Conservation (phyloP, 768 basidiomycete species). For the Rhizopogon salebrosus region DNA sequence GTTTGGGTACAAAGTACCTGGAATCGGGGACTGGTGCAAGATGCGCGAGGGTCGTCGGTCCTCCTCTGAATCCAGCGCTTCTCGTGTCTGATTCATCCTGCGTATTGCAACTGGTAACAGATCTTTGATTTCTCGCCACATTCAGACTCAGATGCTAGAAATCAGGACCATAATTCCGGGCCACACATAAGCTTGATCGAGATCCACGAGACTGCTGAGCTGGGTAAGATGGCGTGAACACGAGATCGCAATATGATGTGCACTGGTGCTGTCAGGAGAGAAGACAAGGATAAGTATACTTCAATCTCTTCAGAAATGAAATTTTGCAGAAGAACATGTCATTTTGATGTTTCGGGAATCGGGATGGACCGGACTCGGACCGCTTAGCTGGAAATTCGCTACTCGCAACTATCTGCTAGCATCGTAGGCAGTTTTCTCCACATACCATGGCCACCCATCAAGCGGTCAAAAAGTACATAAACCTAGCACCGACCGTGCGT, state of each 20-base stretch:
- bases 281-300: too few relatives aligned
- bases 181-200: too few relatives aligned
- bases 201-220: background rate
- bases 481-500: constrained; percentile 76
- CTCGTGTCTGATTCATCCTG: background rate
- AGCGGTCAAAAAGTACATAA: constrained; percentile 77
- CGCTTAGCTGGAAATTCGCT: background rate
- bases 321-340: too few relatives aligned
- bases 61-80: background rate
- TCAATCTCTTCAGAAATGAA: too few relatives aligned
- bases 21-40: constrained; percentile 17
- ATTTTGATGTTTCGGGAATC: background rate
- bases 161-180: too few relatives aligned
- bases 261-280: too few relatives aligned
- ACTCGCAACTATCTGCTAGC: background rate
- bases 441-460: constrained; percentile 63
- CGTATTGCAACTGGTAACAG: too few relatives aligned
- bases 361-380: background rate
- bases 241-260: too few relatives aligned
- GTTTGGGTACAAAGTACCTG: constrained; percentile 26
- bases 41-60: background rate
- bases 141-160: too few relatives aligned
- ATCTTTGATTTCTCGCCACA: too few relatives aligned
- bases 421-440: background rate
- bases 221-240: too few relatives aligned